Evolutionary conservation across 176 grass and related monocot genomes (phyloP).

Genomic region (Lolium multiflorum): DNA sequence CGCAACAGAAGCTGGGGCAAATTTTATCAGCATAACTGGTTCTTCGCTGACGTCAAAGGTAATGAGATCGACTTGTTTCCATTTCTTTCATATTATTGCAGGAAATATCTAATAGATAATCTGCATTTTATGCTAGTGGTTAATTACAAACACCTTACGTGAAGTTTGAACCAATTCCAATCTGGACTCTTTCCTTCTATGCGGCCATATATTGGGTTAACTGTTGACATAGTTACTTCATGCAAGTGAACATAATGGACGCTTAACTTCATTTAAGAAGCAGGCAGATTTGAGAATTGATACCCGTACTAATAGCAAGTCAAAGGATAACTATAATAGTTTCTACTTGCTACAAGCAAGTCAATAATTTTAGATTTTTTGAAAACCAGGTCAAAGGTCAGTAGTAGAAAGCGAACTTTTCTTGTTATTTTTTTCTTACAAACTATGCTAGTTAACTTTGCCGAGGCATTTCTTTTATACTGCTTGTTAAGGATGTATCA

Average conservation of each 20-base stretch:
- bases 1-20: constrained; percentile 96
- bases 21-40: constrained; percentile 95
- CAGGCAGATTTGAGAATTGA: neutral
- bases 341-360: neutral
- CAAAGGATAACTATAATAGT: neutral
- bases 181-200: constrained; percentile 15
- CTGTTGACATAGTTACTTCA: constrained; percentile 11
- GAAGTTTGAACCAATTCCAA: neutral
- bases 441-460: neutral
- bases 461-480: neutral
- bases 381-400: neutral
- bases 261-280: constrained; percentile 13
- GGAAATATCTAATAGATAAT: neutral
- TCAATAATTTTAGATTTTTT: constrained; percentile 7
- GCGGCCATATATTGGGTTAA: constrained; percentile 19
- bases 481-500: neutral
- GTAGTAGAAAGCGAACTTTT: neutral
- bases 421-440: neutral
- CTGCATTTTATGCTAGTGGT: neutral
- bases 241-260: constrained; percentile 5
- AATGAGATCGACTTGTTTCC: constrained; percentile 29
- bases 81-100: neutral
- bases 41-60: constrained; percentile 97
- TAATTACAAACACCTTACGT: constrained; percentile 40
- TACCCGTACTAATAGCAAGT: constrained; percentile 5